Evolutionary conservation across 202 grass and related monocot genomes (phyloP).

Genomic region (Zoysia matrella): DNA sequence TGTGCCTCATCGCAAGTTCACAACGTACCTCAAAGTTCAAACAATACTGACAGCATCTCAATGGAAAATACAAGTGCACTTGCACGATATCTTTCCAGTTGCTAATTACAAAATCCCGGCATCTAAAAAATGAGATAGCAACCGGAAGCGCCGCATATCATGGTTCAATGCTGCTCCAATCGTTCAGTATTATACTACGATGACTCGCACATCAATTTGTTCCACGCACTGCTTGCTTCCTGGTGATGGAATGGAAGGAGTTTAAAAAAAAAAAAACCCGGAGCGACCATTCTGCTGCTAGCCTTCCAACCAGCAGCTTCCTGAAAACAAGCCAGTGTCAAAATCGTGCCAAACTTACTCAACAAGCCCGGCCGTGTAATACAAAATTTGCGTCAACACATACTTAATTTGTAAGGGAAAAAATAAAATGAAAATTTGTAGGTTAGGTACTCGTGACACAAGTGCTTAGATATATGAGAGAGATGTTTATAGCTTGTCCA

Average conservation of each 20-base stretch:
- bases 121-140: not conserved
- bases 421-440: not conserved
- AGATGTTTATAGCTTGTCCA: not conserved
- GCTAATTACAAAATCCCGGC: not conserved
- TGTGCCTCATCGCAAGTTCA: not conserved
- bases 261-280: constrained; percentile 9
- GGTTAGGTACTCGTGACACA: not conserved
- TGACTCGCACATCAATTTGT: not conserved
- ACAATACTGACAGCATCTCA: not conserved
- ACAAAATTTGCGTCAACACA: not conserved
- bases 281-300: constrained; percentile 32
- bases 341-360: not conserved
- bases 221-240: not conserved
- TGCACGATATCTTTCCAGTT: not conserved
- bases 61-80: constrained; percentile 3
- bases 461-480: not conserved
- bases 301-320: constrained; percentile 47
- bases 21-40: not conserved
- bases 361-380: constrained; percentile 26
- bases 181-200: constrained; percentile 14
- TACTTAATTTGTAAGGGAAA: not conserved
- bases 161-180: not conserved
- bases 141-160: constrained; percentile 21
- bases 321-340: not conserved
- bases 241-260: constrained; percentile 12